Base-by-base conservation (phyloP, 2,329 filamentous ascomycete species). In the Chrysoporthe deuterocubensis region DNA sequence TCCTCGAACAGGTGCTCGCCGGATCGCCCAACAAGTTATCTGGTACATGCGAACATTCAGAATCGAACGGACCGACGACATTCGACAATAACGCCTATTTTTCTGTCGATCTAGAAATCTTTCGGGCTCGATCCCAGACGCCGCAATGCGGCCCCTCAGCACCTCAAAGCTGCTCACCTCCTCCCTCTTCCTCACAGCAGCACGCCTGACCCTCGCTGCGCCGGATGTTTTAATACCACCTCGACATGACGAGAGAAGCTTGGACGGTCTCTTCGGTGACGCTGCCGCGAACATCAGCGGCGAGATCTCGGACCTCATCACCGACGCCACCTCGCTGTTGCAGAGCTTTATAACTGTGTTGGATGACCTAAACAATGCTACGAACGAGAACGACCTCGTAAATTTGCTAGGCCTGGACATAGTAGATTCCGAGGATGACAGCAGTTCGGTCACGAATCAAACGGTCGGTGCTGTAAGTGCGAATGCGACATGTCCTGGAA, bases 341-440 rank as follows among this genome's bases (percentile, higher is more conserved):
- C 43, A 59, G 14, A 43, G 50, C 26, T 69, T 69, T 14, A 52
- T 61, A 14, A 43, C 59, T 37, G 67, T 62, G 32, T 34, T 69
- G 32, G 57, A 59, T 37, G 58, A 63, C 8, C n/a, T 69, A 3
- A 26, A 66, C 18, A 69, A 69, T 13, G 64, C 64, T 2, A 66
- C 67, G 21, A 66, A 63, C 7, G 64, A 69, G 59, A 69, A 69
- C 11, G 67, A 69, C 32, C 54, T 69, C 8, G 46, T 69, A 4
- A 59, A 50, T 9, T 18, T 69, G 46, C 46, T 69, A 3, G 67
- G 67, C 18, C 62, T 69, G 43, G 65, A 48, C 40, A n/a, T 63
- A 9, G 18, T 8, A 18, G 60, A 48, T 18, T 37, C 60, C 6
- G 34, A 60, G 1, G 63, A 66, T 16, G 48, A 48, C 37, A 60